Evolutionary conservation across 768 basidiomycete genomes (phyloP), one percentile per base, ranked within the genome.

Genomic region (Infundibulicybe gibba): DNA sequence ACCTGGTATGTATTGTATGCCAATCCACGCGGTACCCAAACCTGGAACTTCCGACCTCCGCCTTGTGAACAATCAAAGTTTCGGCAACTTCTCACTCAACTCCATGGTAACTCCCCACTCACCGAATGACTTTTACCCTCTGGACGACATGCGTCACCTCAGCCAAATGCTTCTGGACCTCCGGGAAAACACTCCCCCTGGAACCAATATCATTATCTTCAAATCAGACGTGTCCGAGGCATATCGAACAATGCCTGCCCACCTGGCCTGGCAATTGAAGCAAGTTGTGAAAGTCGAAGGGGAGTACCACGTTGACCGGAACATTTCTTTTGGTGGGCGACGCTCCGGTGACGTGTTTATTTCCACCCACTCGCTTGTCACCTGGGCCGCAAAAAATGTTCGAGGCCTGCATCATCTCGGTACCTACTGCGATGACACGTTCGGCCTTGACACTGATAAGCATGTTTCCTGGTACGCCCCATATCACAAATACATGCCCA

Each of bases 161-260:
- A 10, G 10, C 4, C 10, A 15, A 10, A 15, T 15, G 33, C 33
- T 34, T 15, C 15, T 34, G 33, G 33, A 10, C 10, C 11, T 15
- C 33, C 10, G 33, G 15, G 33, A 10, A 34, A 34, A 15, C 10
- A 10, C 10, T n/a, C n/a, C n/a, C 17, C 6, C 6, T 3, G 10
- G 17, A n/a, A 19, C 17, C 6, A 10, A 35, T 2, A 40, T 61
- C 1, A 45, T 54, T 5, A 19, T 64, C 0, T 72, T 59, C 54
- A 74, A 73, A 32, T 65, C 68, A 0, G 68, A 76, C 41, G 60
- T 76, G 0, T 45, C 60, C 0, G 55, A 66, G 11, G 74, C 74
- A 0, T 77, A n/a, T n/a, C n/a, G n/a, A n/a, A n/a, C n/a, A 72
- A 43, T 71, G 10, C 74, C 71, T 0, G 56, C 72, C 50, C 65